Conservation (phyloP, 495 filamentous ascomycete genomes). For the Aspergillus cavernicola region DNA sequence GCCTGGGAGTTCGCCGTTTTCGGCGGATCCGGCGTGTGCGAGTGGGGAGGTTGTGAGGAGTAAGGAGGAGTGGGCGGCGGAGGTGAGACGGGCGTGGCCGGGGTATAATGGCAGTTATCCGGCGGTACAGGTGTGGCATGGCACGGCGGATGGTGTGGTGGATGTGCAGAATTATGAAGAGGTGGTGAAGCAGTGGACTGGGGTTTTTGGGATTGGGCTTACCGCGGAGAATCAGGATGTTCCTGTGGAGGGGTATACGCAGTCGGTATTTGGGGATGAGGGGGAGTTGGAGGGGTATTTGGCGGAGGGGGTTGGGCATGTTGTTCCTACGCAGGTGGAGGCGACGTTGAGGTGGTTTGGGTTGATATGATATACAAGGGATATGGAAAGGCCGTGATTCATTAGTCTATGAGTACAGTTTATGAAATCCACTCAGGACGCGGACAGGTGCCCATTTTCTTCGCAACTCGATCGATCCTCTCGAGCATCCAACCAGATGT, state of each 20-base stretch:
- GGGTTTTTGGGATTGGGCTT: conserved; percentile 40
- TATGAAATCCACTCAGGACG: not conserved
- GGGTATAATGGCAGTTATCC: conserved; percentile 51
- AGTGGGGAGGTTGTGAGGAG: conserved; percentile 41
- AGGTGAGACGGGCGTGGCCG: conserved; percentile 47
- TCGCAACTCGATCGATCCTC: conserved; percentile 23
- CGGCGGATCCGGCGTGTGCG: conserved; percentile 48
- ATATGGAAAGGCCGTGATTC: not conserved
- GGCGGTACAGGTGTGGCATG: conserved; percentile 53
- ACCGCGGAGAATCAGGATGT: conserved; percentile 31
- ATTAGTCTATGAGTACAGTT: not conserved
- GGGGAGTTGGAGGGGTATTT: conserved; percentile 43
- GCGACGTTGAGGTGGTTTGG: conserved; percentile 12
- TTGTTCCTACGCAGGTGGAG: conserved; percentile 25
- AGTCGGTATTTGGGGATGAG: conserved; percentile 36
- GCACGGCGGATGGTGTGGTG: conserved; percentile 46
- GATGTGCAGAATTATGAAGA: conserved; percentile 39
- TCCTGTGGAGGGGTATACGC: conserved; percentile 47
- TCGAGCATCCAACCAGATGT: conserved; percentile 31
- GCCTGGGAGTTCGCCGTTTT: conserved; percentile 20
- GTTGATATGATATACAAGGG: too few relatives aligned
- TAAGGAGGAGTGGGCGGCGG: conserved; percentile 44
- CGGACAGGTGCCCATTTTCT: conserved; percentile 17
- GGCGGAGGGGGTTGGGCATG: conserved; percentile 46
- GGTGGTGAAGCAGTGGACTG: conserved; percentile 54